Percentiles rank a stretch among this genome's conserved stretches.
These are phyloP conservation scores for Arthrobotrys megalospora DNA, from an alignment of 2,329 filamentous ascomycete species.

Conservation along the genomic window DNA sequence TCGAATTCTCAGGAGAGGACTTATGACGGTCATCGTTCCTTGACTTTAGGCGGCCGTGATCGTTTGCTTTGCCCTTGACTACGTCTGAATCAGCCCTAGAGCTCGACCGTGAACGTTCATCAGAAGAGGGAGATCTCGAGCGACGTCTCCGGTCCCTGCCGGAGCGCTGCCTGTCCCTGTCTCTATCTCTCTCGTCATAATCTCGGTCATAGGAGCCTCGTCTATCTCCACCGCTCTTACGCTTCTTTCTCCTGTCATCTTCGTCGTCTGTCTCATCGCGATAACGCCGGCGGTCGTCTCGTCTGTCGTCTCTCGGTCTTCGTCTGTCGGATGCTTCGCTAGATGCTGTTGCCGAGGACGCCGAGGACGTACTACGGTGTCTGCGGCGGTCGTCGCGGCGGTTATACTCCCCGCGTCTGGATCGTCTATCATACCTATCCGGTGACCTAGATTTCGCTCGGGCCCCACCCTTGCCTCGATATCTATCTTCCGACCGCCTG, in stretches of 20 bases:
- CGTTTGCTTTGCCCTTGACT: constrained; percentile 51
- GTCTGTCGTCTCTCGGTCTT: constrained; percentile 23
- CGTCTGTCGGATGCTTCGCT: constrained; percentile 53
- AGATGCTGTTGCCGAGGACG: constrained; percentile 63
- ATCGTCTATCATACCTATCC: constrained; percentile 49
- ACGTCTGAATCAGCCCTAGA: constrained; percentile 58
- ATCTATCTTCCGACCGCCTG: constrained; percentile 65
- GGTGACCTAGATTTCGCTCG: constrained; percentile 61
- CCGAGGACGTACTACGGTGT: constrained; percentile 47
- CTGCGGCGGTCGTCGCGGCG: constrained; percentile 54
- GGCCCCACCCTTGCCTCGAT: constrained; percentile 64
- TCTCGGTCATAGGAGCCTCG: constrained; percentile 39
- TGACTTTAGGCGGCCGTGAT: constrained; percentile 55
- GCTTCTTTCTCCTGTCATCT: constrained; percentile 43
- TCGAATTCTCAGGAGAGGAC: constrained; percentile 46
- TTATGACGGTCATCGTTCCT: constrained; percentile 39
- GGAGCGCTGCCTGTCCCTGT: constrained; percentile 39
- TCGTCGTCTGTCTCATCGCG: constrained; percentile 43
- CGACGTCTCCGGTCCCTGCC: constrained; percentile 49
- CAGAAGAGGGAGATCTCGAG: constrained; percentile 57
- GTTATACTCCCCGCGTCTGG: constrained; percentile 35
- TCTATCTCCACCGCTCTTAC: constrained; percentile 39
- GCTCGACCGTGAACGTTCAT: constrained; percentile 58
- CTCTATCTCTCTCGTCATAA: constrained; percentile 44
- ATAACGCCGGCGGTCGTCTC: constrained; percentile 50